Evolutionary conservation across 2,329 filamentous ascomycete species (phyloP).

Genomic region (Hypomyces rosellus): DNA sequence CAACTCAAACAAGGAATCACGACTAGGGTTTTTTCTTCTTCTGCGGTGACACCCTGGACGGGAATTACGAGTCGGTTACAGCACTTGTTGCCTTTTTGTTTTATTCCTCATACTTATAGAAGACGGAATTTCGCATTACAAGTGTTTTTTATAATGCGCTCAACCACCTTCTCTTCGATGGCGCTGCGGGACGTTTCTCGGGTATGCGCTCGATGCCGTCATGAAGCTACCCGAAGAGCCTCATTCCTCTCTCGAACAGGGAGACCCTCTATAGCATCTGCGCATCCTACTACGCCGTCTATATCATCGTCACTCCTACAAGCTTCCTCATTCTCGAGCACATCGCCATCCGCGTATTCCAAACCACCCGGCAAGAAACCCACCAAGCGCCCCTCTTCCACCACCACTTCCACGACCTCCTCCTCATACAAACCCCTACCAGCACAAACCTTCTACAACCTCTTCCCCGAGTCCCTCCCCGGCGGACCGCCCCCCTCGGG

Average conservation of each 20-base stretch:
- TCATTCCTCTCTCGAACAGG: conserved; percentile 6
- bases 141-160: conserved; percentile 17
- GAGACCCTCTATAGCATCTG: not conserved
- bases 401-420: conserved; percentile 6
- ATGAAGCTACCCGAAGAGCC: conserved; percentile 20
- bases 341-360: conserved; percentile 12
- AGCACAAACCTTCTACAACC: conserved; percentile 64
- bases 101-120: too few relatives aligned
- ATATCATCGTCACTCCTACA: not conserved
- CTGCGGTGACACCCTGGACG: too few relatives aligned
- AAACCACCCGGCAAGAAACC: conserved; percentile 3
- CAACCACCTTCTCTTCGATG: conserved; percentile 17
- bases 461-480: conserved; percentile 79
- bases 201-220: conserved; percentile 29
- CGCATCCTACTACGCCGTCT: not conserved
- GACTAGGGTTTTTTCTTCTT: too few relatives aligned
- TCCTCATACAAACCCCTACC: not conserved
- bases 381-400: not conserved
- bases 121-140: too few relatives aligned
- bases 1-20: too few relatives aligned
- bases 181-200: conserved; percentile 23
- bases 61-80: too few relatives aligned
- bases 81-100: too few relatives aligned
- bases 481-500: conserved; percentile 70
- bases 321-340: conserved; percentile 25